Conservation (phyloP, 2,329 filamentous ascomycete genomes). For the Verticillium isaacii region DNA sequence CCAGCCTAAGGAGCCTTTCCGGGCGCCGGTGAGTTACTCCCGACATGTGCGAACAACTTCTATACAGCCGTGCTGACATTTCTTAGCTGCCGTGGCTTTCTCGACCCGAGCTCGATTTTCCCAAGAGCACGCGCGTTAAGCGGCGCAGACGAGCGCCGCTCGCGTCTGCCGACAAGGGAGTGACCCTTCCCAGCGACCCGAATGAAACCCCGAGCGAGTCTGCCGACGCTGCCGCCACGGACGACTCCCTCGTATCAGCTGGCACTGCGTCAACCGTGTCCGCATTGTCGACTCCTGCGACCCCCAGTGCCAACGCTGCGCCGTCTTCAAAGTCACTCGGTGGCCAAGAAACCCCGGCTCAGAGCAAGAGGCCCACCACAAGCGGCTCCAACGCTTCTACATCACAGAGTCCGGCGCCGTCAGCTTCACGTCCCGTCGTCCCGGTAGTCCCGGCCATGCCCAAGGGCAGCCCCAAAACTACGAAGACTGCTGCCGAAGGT, state of each 20-base stretch:
- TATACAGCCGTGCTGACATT: neutral
- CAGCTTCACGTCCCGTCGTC: slow-evolving; percentile 25
- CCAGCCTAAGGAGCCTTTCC: slow-evolving; percentile 30
- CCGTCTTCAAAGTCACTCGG: neutral
- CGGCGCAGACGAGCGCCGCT: slow-evolving; percentile 33
- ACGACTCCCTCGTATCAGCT: slow-evolving; percentile 1
- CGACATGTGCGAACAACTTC: too few species aligned
- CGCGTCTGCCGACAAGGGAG: slow-evolving; percentile 27
- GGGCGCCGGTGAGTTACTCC: slow-evolving; percentile 43
- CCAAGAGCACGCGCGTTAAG: slow-evolving; percentile 16
- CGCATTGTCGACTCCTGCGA: neutral
- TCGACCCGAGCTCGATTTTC: slow-evolving; percentile 45
- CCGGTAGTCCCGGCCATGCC: slow-evolving; percentile 44
- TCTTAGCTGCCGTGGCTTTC: slow-evolving; percentile 55
- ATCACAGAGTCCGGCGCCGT: neutral
- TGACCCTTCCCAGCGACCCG: slow-evolving; percentile 38
- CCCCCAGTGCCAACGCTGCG: neutral
- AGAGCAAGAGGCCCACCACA: slow-evolving; percentile 9
- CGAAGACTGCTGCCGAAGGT: slow-evolving; percentile 13
- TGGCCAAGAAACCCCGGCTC: slow-evolving; percentile 16
- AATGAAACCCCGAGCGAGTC: slow-evolving; percentile 22
- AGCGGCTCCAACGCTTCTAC: slow-evolving; percentile 8
- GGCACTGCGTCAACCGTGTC: slow-evolving; percentile 19
- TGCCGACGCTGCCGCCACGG: slow-evolving; percentile 13
- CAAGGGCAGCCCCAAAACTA: slow-evolving; percentile 26